A percentile compares a stretch with the other conserved stretches of the same genome.
Evolutionary conservation across 345 rosid species (phyloP).

Genomic region (Corymbia maculata): DNA sequence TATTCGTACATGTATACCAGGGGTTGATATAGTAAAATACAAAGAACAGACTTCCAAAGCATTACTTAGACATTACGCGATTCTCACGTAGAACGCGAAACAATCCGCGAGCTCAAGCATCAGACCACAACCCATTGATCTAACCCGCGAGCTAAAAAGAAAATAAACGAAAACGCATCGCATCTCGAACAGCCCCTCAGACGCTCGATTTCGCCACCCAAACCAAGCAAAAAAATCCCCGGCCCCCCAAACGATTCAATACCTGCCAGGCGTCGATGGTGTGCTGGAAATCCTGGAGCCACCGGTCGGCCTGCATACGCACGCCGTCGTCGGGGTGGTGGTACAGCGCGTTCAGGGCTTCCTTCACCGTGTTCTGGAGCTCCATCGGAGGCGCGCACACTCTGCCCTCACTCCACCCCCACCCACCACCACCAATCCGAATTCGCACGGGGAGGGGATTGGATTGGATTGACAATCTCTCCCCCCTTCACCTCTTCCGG

Average conservation of each 20-base stretch:
- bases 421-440: too few species aligned
- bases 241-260: background rate
- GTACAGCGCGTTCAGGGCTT: slow-evolving; percentile 95
- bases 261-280: slow-evolving; percentile 99
- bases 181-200: background rate
- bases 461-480: background rate
- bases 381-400: slow-evolving; percentile 30
- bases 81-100: background rate
- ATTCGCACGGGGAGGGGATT: too few species aligned
- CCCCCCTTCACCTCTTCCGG: background rate
- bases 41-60: background rate
- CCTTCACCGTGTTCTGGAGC: slow-evolving; percentile 82
- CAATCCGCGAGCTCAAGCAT: background rate
- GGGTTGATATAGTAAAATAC: background rate
- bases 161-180: background rate
- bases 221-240: background rate
- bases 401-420: background rate
- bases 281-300: slow-evolving; percentile 89
- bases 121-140: background rate
- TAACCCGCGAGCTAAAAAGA: background rate
- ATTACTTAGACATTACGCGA: background rate
- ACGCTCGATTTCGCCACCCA: background rate
- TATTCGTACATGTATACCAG: background rate
- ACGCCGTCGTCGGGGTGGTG: slow-evolving; percentile 90
- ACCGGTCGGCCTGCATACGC: slow-evolving; percentile 86